Conservation (phyloP, 73 alveolate species). For the Stentor coeruleus region DNA sequence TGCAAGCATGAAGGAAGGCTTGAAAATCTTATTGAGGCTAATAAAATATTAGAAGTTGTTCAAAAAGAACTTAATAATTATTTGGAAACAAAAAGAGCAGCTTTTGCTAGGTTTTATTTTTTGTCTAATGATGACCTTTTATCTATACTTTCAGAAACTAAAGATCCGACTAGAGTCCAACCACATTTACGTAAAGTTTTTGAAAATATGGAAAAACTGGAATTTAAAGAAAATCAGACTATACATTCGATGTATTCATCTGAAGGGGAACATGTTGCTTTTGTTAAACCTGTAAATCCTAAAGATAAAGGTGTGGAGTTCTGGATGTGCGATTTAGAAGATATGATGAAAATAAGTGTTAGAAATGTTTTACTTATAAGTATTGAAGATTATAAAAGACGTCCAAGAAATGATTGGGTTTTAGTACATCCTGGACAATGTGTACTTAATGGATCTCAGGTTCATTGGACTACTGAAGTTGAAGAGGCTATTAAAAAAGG, state of each 20-base stretch:
- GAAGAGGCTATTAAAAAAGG: slow-evolving; percentile 89
- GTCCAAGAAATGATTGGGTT: slow-evolving; percentile 98
- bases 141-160: slow-evolving; percentile 89
- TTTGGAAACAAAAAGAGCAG: slow-evolving; percentile 96
- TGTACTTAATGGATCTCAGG: slow-evolving; percentile 49
- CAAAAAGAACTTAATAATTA: slow-evolving; percentile 96
- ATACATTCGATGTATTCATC: slow-evolving; percentile 87
- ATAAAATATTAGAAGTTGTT: slow-evolving; percentile 94
- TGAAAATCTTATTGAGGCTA: slow-evolving; percentile 98
- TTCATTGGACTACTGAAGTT: slow-evolving; percentile 99
- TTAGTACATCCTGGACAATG: slow-evolving; percentile 14
- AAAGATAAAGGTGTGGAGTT: slow-evolving; percentile 97
- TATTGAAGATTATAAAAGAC: slow-evolving; percentile 89
- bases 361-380: slow-evolving; percentile 70
- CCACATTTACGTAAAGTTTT: slow-evolving; percentile 73
- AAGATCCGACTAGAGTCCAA: slow-evolving; percentile 55
- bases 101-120: slow-evolving; percentile 97
- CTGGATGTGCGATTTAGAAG: slow-evolving; percentile 99
- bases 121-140: slow-evolving; percentile 93
- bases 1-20: slow-evolving; percentile 92
- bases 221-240: no score
- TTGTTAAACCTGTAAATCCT: slow-evolving; percentile 86
- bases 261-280: slow-evolving; percentile 85
- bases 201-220: slow-evolving; percentile 86
- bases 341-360: slow-evolving; percentile 96